Evolutionary conservation across 768 basidiomycete species (phyloP).

Genomic region (Auricularia auricula-judae): DNA sequence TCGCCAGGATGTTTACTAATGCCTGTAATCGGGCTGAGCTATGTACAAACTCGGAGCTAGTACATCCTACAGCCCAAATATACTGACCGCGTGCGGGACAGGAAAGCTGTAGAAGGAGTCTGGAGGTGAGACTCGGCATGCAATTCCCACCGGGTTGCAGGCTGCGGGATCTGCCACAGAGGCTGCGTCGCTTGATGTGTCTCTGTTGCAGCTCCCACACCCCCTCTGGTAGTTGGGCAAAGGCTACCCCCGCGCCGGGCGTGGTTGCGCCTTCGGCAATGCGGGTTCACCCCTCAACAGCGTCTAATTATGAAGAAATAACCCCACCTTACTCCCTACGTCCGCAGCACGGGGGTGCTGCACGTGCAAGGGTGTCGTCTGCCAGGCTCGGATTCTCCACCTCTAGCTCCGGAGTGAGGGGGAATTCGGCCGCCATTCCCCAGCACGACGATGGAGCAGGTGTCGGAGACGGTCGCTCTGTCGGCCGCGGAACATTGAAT

Average conservation of each 20-base stretch:
- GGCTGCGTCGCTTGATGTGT: neutral
- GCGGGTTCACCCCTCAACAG: neutral
- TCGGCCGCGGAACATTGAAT: neutral
- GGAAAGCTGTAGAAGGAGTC: neutral
- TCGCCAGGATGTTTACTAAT: too few relatives aligned
- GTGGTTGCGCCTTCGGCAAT: neutral
- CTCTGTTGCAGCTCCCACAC: neutral
- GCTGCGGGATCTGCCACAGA: neutral
- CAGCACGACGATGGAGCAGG: neutral
- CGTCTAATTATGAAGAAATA: too few relatives aligned
- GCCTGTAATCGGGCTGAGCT: too few relatives aligned
- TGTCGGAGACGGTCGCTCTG: neutral
- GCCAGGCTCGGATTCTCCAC: neutral
- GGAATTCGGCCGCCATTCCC: neutral
- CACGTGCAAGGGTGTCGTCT: neutral
- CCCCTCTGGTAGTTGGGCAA: too few relatives aligned
- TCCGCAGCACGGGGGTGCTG: neutral
- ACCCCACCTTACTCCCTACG: neutral
- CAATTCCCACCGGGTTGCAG: too few relatives aligned
- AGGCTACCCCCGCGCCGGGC: neutral
- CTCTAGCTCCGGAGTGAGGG: neutral
- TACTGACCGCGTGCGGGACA: neutral
- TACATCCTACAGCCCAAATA: neutral
- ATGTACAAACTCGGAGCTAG: too few relatives aligned
- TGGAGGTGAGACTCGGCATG: neutral